A percentile compares a stretch with the other conserved stretches of the same genome.
Evolutionary conservation across 1,139 yeast genomes (phyloP).

Genomic region (Taphrina sp.): DNA sequence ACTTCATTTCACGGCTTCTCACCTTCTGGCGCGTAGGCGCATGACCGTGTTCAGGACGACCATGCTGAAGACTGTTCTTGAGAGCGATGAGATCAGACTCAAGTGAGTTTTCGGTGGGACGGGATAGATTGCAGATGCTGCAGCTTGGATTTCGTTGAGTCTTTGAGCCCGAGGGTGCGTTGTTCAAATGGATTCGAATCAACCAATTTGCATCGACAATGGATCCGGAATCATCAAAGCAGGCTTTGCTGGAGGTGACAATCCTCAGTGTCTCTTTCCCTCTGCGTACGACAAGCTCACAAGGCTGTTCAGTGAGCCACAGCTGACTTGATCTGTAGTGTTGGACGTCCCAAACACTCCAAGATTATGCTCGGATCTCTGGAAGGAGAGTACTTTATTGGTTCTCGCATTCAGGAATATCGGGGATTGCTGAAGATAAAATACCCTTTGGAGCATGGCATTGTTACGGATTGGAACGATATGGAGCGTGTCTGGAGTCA

Average conservation of each 20-base stretch:
- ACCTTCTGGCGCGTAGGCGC: too few relatives aligned
- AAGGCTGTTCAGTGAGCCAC: background rate
- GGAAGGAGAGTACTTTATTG: constrained; percentile 64
- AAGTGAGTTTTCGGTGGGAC: too few relatives aligned
- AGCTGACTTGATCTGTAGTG: constrained; percentile 42
- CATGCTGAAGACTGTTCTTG: too few relatives aligned
- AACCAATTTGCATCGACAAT: constrained; percentile 31
- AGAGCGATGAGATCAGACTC: too few relatives aligned
- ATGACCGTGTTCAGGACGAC: too few relatives aligned
- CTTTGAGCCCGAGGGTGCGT: too few relatives aligned
- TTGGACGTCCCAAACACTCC: constrained; percentile 81
- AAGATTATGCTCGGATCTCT: constrained; percentile 82
- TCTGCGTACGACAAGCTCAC: constrained; percentile 46
- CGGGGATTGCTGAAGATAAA: constrained; percentile 69
- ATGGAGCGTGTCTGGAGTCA: constrained; percentile 76
- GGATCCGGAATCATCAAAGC: constrained; percentile 89
- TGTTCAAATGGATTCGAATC: constrained; percentile 27
- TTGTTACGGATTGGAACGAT: constrained; percentile 80
- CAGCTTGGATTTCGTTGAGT: too few relatives aligned
- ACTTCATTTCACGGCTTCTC: too few relatives aligned
- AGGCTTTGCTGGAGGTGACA: constrained; percentile 91
- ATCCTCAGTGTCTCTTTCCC: constrained; percentile 60
- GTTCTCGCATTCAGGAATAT: constrained; percentile 67
- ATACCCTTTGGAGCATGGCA: constrained; percentile 79
- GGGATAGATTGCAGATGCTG: too few relatives aligned